Base-by-base conservation (phyloP, 345 rosid species). In the Euphorbia pulcherrima region DNA sequence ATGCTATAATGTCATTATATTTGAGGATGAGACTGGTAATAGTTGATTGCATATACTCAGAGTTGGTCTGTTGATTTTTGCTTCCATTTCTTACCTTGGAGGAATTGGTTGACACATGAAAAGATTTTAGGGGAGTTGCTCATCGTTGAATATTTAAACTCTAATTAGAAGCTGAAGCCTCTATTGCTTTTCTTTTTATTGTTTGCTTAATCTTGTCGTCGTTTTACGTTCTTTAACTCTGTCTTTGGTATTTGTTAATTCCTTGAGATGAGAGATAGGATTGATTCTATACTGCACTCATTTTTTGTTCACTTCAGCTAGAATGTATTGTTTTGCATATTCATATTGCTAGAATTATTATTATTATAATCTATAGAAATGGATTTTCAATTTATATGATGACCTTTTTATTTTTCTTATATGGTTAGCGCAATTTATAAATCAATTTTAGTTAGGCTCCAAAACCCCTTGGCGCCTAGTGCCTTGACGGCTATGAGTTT, bases 11-110 rank as follows among this genome's bases (percentile, higher is more conserved):
- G 6, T 23, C 39, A 12, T 17, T 20, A n/a, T 3, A 9, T 51
- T 41, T 37, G 10, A 21, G 21, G 44, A 41, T 29, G 4, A 48
- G 74, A 9, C 20, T 54, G 23, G 28, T 48, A 8, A 10, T 70
- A 17, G 62, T 23, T 41, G 39, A 14, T 44, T 29, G 74, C 54
- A 44, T 71, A 14, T 44, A 29, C 17, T 71, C 12, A 16, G 59
- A 47, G 24, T 20, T 44, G 0, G n/a, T 18, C 26, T 47, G 24
- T 60, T 60, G 65, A 59, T 69, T 23, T 69, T 71, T 3, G 10
- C 24, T 41, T n/a, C 20, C 14, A 28, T 20, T 33, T 33, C 14
- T 51, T 5, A 11, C 20, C 26, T 59, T 8, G 58, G 2, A n/a
- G 59, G 28, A 48, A 20, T 9, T 59, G 14, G 21, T 53, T 40